Base-by-base conservation (phyloP, 2,329 filamentous ascomycete genomes). In the Sporothrix schenckii region DNA sequence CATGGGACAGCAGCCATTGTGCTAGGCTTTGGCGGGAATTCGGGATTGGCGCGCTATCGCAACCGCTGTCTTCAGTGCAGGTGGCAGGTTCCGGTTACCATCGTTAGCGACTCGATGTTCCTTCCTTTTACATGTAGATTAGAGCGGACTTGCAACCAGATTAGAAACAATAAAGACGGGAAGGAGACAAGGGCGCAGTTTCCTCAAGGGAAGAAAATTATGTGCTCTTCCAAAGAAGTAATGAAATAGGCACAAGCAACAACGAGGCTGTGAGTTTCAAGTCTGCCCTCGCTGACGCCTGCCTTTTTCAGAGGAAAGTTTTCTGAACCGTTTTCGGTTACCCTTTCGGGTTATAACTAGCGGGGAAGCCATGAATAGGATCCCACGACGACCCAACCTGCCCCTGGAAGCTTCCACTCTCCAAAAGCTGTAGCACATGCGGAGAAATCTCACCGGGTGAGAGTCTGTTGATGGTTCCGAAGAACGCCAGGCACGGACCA, bases 11-110 rank as follows among this genome's bases (percentile, higher is more conserved):
- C 30, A 21, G 1, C 34, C 54, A n/a, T 27, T 50, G 34, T 16
- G 19, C 30, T n/a, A 61, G 24, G n/a, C 24, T 14, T 24, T 34
- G 21, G 52, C 34, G 54, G 53, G 53, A 39, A 13, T 61, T 71
- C 70, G 70, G 72, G 16, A 61, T 73, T 70, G 56, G 30, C 50
- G 58, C 39, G 58, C 34, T 47, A 47, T 27, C 58, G 16, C 58
- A 61, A 44, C 58, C 27, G 41, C 5, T 63, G 39, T 19, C 39
- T 27, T 14, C 41, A 16, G n/a, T 24, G 21, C n/a, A 3, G 19
- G 52, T n/a, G 24, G 60, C 60, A 50, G 41, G n/a, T 30, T n/a
- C 44, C 24, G 44, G 41, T 49, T 49, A 14, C 60, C 49, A 47
- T 47, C 60, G 11, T 30, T 30, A n/a, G 16, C 39, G 41, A 63